Evolutionary conservation across 2,329 filamentous ascomycete species (phyloP), one percentile per base, ranked within the genome.

Genomic region (Neocucurbitaria cava): DNA sequence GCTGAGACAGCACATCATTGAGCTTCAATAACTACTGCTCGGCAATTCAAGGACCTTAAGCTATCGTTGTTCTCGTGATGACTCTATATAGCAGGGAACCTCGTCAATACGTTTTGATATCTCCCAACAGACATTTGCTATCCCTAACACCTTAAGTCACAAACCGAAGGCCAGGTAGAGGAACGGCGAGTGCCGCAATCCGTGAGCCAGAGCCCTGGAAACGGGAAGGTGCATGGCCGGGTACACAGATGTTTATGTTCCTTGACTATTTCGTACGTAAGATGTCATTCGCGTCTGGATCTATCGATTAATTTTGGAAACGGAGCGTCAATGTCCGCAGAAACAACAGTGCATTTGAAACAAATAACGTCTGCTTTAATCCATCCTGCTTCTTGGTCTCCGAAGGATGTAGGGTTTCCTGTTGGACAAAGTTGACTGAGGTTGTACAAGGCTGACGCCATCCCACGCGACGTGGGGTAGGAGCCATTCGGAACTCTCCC

Each of bases 401-500:
- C 24, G 10, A 15, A 20, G 18, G 8, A n/a, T 13, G 2, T 24
- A 15, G 40, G 23, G 23, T 7, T 13, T 10, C n/a, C 23, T 42
- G 10, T 42, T 30, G 36, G 36, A 21, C 5, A 21, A 39, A n/a
- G 36, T 11, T 20, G 10, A 39, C 13, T 11, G 36, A 20, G 20
- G 17, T 39, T 21, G 10, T 18, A 20, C n/a, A 39, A 21, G 36
- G 36, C 28, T 39, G 38, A 24, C 15, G 4, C 15, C 38, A 58
- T 56, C 52, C 49, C 49, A 36, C 31, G 42, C 40, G 33, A 31
- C 40, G 52, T 58, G 49, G 51, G 52, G 46, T 23, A n/a, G 26
- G 5, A 20, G 20, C 43, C 48, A 24, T 21, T 49, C 45, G 50
- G 50, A 54, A 57, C 15, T 2, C 45, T 49, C 18, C 50, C 30